Conservation (phyloP, 805 yeast genomes). For the Zygoascus bituminiphila region DNA sequence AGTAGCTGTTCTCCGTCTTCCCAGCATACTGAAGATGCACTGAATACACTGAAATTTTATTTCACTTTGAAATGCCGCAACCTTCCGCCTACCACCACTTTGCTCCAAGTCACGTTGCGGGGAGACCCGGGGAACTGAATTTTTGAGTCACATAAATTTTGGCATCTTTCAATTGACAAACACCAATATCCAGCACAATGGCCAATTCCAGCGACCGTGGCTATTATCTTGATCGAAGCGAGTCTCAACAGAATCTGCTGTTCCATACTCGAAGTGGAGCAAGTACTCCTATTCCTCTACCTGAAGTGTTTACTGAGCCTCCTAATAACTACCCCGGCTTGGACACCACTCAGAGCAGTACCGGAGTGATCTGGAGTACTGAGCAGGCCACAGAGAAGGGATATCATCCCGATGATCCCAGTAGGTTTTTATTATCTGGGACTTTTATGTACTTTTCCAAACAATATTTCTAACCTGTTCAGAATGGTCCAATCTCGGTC, state of each 20-base stretch:
- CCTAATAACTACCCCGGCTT: slow-evolving; percentile 44
- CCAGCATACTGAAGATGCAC: neutral
- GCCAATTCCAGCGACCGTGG: neutral
- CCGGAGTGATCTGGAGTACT: slow-evolving; percentile 59
- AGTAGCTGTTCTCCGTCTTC: neutral
- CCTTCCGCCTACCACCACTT: no score
- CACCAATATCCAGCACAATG: neutral
- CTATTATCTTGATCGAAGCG: neutral
- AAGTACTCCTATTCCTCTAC: slow-evolving; percentile 24
- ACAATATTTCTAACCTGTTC: neutral
- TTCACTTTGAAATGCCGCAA: no score
- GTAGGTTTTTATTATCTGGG: slow-evolving; percentile 2
- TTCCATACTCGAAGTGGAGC: slow-evolving; percentile 20
- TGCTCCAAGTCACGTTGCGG: no score
- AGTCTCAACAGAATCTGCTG: slow-evolving; percentile 8
- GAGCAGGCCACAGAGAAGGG: slow-evolving; percentile 55
- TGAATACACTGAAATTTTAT: no score
- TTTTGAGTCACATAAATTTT: neutral
- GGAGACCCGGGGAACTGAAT: neutral
- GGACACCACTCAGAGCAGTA: slow-evolving; percentile 50
- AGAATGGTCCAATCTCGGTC: slow-evolving; percentile 53
- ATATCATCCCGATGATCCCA: slow-evolving; percentile 32
- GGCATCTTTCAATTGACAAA: neutral
- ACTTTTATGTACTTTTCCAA: neutral
- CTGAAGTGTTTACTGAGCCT: slow-evolving; percentile 22